Evolutionary conservation across 2,329 filamentous ascomycete genomes (phyloP).

Genomic region (Juglanconis sp.): DNA sequence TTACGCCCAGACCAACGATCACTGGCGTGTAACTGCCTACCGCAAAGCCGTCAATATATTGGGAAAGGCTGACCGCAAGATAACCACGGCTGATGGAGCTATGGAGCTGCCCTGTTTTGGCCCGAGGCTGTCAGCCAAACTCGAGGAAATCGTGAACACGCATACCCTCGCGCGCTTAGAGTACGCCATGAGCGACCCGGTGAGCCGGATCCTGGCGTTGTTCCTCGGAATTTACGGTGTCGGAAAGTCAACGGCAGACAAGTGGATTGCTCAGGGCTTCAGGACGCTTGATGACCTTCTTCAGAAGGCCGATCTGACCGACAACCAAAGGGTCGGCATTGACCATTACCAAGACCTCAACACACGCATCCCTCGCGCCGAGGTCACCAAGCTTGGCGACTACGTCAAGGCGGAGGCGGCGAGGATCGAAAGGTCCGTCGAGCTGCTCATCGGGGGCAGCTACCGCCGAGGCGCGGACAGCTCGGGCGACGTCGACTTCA

Average conservation of each 20-base stretch:
- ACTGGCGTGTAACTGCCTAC: constrained; percentile 74
- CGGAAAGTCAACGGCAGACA: constrained; percentile 65
- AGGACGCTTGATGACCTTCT: constrained; percentile 70
- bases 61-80: constrained; percentile 54
- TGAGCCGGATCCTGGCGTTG: constrained; percentile 60
- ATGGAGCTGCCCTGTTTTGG: constrained; percentile 67
- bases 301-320: constrained; percentile 58
- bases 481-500: constrained; percentile 80
- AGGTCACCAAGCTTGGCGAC: constrained; percentile 68
- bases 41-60: constrained; percentile 74
- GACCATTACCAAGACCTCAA: constrained; percentile 79
- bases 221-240: constrained; percentile 82
- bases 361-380: constrained; percentile 70
- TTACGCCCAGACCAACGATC: constrained; percentile 71
- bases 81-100: constrained; percentile 70
- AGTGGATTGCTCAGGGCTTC: constrained; percentile 74
- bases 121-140: constrained; percentile 71
- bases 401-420: constrained; percentile 60
- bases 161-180: constrained; percentile 70
- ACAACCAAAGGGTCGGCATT: constrained; percentile 71
- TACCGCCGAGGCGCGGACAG: constrained; percentile 74
- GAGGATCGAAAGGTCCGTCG: constrained; percentile 58
- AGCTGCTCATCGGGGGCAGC: constrained; percentile 76
- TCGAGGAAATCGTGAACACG: constrained; percentile 82
- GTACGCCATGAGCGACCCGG: constrained; percentile 62